A percentile compares a stretch with the other conserved stretches of the same genome.
Conservation (phyloP, 2,329 filamentous ascomycete species). For the Penicillium crustosum region DNA sequence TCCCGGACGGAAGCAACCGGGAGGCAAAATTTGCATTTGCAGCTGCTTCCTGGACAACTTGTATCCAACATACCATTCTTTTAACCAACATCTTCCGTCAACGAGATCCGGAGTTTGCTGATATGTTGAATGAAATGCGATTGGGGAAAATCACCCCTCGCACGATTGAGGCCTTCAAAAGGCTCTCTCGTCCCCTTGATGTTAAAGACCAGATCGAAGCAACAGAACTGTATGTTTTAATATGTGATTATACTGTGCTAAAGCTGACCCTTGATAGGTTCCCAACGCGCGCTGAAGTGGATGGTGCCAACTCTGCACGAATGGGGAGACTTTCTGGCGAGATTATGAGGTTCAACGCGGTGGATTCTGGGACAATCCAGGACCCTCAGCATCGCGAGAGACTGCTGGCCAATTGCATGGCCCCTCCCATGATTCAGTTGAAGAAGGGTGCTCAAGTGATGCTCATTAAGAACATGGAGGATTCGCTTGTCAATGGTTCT, state of each 20-base stretch:
- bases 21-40: conserved; percentile 90
- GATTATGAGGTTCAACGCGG: conserved; percentile 66
- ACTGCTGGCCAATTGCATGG: conserved; percentile 87
- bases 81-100: conserved; percentile 96
- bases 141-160: conserved; percentile 75
- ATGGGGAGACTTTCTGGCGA: conserved; percentile 71
- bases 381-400: conserved; percentile 72
- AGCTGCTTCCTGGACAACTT: conserved; percentile 84
- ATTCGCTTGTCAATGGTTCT: conserved; percentile 89
- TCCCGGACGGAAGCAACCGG: conserved; percentile 69
- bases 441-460: conserved; percentile 96
- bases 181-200: conserved; percentile 67
- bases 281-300: conserved; percentile 85
- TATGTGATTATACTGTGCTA: neutral
- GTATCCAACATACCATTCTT: conserved; percentile 92
- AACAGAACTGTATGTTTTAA: conserved; percentile 68
- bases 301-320: conserved; percentile 74
- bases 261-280: conserved; percentile 56
- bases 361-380: conserved; percentile 67
- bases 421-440: conserved; percentile 73
- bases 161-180: conserved; percentile 74
- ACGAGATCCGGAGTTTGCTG: conserved; percentile 82
- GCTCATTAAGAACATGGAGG: conserved; percentile 99
- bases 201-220: conserved; percentile 75
- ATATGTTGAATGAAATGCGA: conserved; percentile 97